A percentile compares a stretch with the other conserved stretches of the same genome.
phyloP scores from a whole-genome alignment of 2,329 filamentous ascomycete species.

The Sporothrix protearum region DNA sequence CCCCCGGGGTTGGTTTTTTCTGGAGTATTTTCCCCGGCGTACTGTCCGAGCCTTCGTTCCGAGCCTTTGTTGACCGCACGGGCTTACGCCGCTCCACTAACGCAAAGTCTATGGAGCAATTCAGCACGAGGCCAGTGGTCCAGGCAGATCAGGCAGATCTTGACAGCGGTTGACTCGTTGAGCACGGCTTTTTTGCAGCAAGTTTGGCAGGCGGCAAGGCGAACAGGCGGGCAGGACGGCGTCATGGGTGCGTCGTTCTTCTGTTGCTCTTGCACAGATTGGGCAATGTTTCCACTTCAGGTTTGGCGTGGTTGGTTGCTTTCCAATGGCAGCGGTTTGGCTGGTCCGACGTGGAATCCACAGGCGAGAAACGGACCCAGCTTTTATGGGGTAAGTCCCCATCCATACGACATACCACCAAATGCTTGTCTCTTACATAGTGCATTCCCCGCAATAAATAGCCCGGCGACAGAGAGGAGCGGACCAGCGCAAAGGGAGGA shows the following conservation, averaged over 20 bases:
- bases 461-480: neutral
- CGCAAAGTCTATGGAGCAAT: neutral
- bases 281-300: slow-evolving; percentile 21
- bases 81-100: neutral
- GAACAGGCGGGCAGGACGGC: neutral
- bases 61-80: neutral
- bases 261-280: slow-evolving; percentile 7
- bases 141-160: too few relatives aligned
- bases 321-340: slow-evolving; percentile 16
- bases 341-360: neutral
- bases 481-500: slow-evolving; percentile 6
- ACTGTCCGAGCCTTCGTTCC: neutral
- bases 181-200: neutral
- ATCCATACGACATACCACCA: neutral
- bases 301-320: slow-evolving; percentile 1
- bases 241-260: neutral
- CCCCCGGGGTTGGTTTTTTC: neutral
- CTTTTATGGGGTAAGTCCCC: slow-evolving; percentile 18
- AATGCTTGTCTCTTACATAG: too few relatives aligned
- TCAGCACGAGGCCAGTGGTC: neutral
- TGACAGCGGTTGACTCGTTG: neutral
- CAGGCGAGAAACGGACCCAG: neutral
- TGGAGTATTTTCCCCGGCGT: neutral
- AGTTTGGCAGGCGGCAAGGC: neutral
- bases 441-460: slow-evolving; percentile 9